Evolutionary conservation across 164 flowering plant species (phyloP).

Genomic region (Magnolia officinalis): DNA sequence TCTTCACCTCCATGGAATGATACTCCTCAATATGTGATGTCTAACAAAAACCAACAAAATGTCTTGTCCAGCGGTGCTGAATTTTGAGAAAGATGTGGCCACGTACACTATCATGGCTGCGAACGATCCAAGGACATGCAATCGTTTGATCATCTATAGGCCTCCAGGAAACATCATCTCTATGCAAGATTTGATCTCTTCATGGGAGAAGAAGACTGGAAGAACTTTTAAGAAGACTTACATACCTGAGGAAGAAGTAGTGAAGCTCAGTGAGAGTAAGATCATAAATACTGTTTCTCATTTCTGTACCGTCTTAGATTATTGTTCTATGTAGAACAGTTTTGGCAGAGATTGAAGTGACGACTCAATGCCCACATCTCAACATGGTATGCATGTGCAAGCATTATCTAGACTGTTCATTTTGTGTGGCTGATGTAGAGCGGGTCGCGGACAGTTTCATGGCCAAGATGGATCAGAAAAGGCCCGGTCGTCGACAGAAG

Average conservation of each 20-base stretch:
- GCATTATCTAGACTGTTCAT: too few relatives aligned
- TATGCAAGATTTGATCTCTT: constrained; percentile 31
- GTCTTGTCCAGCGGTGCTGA: constrained; percentile 26
- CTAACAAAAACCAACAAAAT: neutral
- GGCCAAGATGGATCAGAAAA: too few relatives aligned
- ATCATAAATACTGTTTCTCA: neutral
- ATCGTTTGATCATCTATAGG: constrained; percentile 27
- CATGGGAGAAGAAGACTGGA: constrained; percentile 40
- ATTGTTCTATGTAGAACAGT: neutral
- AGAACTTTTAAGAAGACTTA: constrained; percentile 19
- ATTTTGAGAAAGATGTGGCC: constrained; percentile 39
- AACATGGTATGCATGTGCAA: neutral
- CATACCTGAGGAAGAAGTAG: constrained; percentile 14
- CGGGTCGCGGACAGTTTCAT: too few relatives aligned
- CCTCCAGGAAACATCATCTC: constrained; percentile 30
- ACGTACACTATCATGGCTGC: constrained; percentile 32
- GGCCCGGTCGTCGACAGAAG: too few relatives aligned
- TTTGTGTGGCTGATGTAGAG: too few relatives aligned
- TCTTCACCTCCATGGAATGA: neutral
- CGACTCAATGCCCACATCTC: neutral
- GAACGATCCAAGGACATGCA: constrained; percentile 29
- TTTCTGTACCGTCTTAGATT: neutral
- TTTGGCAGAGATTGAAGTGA: too few relatives aligned
- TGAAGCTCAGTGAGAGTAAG: constrained; percentile 9
- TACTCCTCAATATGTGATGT: too few relatives aligned